phyloP scores from a whole-genome alignment of 768 basidiomycete species.

The Gymnopilus dilepis region DNA sequence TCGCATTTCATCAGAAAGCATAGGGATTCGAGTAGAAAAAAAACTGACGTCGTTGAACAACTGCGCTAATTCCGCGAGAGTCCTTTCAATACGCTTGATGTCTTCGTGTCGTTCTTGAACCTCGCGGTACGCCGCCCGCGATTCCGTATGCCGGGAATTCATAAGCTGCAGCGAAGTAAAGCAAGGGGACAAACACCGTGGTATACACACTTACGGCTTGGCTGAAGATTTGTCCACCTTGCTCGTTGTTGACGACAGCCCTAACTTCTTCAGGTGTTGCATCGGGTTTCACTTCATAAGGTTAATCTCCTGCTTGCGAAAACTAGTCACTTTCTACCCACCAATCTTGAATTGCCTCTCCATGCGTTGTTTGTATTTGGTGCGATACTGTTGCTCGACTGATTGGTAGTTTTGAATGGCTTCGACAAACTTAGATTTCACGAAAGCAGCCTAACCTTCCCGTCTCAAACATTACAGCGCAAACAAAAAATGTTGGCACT shows the following conservation, averaged over 20 bases:
- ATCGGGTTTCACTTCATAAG: constrained; percentile 80
- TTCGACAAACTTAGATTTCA: constrained; percentile 82
- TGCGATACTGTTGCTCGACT: constrained; percentile 80
- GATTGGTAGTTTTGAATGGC: constrained; percentile 85
- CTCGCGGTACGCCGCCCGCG: constrained; percentile 89
- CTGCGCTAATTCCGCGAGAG: constrained; percentile 90
- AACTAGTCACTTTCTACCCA: constrained; percentile 25
- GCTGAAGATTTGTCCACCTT: constrained; percentile 86
- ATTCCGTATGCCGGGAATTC: constrained; percentile 90
- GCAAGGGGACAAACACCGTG: neutral
- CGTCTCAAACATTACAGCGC: constrained; percentile 6
- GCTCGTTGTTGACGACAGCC: constrained; percentile 86
- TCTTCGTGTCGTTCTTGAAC: constrained; percentile 98
- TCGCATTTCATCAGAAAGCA: constrained; percentile 30
- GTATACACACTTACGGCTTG: constrained; percentile 67
- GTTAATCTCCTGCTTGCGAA: neutral
- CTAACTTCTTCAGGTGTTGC: constrained; percentile 88
- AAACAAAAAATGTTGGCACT: neutral
- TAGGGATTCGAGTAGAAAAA: neutral
- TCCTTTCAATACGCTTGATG: constrained; percentile 93
- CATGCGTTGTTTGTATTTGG: constrained; percentile 80
- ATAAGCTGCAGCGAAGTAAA: constrained; percentile 61
- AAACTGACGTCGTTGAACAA: constrained; percentile 88
- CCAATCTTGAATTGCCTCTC: constrained; percentile 90
- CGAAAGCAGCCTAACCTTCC: constrained; percentile 53